A percentile compares a stretch with the other conserved stretches of the same genome.
phyloP scores from a whole-genome alignment of 2,329 filamentous ascomycete genomes.

The Ceratocystis albifundus region DNA sequence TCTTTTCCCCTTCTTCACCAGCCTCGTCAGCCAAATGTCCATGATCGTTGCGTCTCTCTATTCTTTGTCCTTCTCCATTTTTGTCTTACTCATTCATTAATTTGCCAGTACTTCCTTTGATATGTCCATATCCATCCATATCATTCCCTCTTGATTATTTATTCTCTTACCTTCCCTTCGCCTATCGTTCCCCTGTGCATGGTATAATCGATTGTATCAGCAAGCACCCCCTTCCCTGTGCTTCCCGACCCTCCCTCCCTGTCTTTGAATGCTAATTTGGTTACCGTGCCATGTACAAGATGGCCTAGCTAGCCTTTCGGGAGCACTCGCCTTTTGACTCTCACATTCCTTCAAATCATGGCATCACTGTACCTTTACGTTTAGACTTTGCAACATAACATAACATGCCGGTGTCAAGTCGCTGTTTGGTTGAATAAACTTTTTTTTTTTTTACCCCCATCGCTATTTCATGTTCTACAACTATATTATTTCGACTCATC shows the following conservation, averaged over 20 bases:
- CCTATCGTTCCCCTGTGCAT: neutral
- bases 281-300: neutral
- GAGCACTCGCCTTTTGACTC: neutral
- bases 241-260: neutral
- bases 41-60: neutral
- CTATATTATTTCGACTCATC: neutral
- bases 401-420: neutral
- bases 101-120: neutral
- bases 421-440: neutral
- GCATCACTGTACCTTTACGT: neutral
- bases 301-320: neutral
- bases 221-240: neutral
- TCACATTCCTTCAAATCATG: constrained; percentile 3
- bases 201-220: neutral
- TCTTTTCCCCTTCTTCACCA: too few species aligned
- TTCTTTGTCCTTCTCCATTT: neutral
- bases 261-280: neutral
- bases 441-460: neutral
- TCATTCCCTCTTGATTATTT: neutral
- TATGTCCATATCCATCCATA: neutral
- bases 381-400: neutral
- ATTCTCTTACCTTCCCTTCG: neutral
- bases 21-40: too few species aligned
- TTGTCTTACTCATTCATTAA: neutral
- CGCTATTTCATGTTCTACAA: neutral